Conservation (phyloP, 768 basidiomycete species). For the Krasilnikovozyma curviuscula region DNA sequence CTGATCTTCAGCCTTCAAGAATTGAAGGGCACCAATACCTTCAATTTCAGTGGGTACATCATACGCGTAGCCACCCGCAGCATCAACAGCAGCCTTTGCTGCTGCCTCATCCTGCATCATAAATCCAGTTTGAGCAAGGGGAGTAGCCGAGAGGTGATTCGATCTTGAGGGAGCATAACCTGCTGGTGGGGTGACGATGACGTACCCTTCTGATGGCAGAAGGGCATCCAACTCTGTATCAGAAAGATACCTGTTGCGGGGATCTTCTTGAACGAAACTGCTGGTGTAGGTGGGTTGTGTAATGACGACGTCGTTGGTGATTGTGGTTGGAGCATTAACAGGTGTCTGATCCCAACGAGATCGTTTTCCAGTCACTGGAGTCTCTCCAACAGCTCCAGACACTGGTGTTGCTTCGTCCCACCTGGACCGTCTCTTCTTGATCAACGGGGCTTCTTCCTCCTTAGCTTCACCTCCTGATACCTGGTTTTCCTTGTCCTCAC, state of each 20-base stretch:
- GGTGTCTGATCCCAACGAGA: constrained; percentile 98
- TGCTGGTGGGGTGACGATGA: constrained; percentile 78
- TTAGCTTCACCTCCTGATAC: constrained; percentile 26
- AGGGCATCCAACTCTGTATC: constrained; percentile 90
- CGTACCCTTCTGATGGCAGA: constrained; percentile 66
- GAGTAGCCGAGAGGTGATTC: constrained; percentile 36
- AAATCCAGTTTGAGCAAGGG: constrained; percentile 54
- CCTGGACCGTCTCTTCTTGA: constrained; percentile 74
- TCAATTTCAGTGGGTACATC: constrained; percentile 95
- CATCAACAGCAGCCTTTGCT: constrained; percentile 67
- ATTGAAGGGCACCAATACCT: constrained; percentile 87
- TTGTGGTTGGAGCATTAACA: constrained; percentile 37
- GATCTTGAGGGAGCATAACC: constrained; percentile 68
- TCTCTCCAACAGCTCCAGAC: constrained; percentile 36
- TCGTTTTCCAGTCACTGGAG: constrained; percentile 53
- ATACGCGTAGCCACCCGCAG: constrained; percentile 55
- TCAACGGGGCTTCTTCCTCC: constrained; percentile 44
- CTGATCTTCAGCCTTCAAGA: constrained; percentile 96
- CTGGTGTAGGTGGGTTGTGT: constrained; percentile 17
- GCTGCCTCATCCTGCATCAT: constrained; percentile 82
- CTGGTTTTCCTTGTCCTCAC: constrained; percentile 36
- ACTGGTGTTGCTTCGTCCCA: constrained; percentile 93
- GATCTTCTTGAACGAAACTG: constrained; percentile 43
- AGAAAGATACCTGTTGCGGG: constrained; percentile 83
- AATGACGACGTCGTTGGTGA: constrained; percentile 29